phyloP scores from a whole-genome alignment of 257 asterid species.

The Solanum medicagineum region DNA sequence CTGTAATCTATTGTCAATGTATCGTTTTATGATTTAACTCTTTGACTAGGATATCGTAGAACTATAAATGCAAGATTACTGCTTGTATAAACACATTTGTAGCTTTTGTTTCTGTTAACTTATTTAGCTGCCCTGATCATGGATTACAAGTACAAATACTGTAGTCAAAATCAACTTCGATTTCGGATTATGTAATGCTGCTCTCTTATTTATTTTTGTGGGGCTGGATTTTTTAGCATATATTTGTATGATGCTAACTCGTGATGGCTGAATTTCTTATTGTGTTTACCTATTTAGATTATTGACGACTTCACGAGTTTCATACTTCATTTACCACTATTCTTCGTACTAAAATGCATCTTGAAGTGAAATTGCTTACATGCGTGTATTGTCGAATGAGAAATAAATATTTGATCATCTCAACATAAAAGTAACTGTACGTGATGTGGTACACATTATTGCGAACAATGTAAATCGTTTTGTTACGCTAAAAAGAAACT shows the following conservation, averaged over 20 bases:
- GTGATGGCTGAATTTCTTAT: neutral
- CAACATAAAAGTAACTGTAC: neutral
- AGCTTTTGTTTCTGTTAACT: neutral
- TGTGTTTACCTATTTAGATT: no score
- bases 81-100: neutral
- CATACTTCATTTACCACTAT: no score
- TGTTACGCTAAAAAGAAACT: neutral
- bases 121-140: neutral
- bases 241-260: neutral
- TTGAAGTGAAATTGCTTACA: no score
- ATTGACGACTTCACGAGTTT: no score
- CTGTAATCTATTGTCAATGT: conserved; percentile 16
- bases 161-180: neutral
- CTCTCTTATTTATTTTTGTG: neutral
- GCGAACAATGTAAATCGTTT: neutral
- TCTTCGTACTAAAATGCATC: no score
- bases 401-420: neutral
- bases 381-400: neutral
- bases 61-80: neutral
- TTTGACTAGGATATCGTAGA: neutral
- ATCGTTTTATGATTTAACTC: neutral
- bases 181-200: neutral
- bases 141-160: neutral
- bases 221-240: neutral
- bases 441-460: neutral